These are phyloP conservation scores for Penicillium sp. DNA, from an alignment of 2,329 filamentous ascomycete species.

Conservation along the genomic window DNA sequence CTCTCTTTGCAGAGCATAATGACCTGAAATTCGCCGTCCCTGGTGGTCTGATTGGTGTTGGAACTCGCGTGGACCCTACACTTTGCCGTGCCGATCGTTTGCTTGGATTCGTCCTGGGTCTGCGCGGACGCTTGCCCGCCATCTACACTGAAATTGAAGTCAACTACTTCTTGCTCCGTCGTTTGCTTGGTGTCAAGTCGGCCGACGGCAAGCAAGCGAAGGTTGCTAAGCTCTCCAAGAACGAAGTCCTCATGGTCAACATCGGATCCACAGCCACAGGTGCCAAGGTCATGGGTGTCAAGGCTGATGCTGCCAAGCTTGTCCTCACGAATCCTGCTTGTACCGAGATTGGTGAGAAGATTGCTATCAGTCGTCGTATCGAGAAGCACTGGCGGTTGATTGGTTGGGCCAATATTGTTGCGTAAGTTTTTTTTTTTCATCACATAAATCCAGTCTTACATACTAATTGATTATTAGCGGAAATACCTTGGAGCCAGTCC, in stretches of 20 bases:
- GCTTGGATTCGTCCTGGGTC: constrained; percentile 93
- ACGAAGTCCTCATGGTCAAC: constrained; percentile 99
- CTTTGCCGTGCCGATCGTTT: constrained; percentile 98
- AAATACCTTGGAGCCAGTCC: constrained; percentile 45
- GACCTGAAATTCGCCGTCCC: constrained; percentile 98
- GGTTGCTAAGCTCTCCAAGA: constrained; percentile 96
- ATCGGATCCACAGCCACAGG: constrained; percentile 96
- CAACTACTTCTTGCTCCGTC: constrained; percentile 96
- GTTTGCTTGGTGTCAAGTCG: constrained; percentile 93
- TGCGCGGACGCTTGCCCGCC: constrained; percentile 87
- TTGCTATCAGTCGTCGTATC: constrained; percentile 90
- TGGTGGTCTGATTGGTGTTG: constrained; percentile 95
- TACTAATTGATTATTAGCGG: constrained; percentile 30
- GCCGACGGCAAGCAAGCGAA: constrained; percentile 99
- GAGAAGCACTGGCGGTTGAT: constrained; percentile 99
- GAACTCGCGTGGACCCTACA: constrained; percentile 94
- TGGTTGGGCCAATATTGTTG: constrained; percentile 78
- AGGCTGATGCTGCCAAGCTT: constrained; percentile 95
- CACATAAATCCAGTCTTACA: neutral
- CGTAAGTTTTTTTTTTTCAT: constrained; percentile 34
- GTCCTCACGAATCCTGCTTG: constrained; percentile 90
- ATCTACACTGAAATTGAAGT: constrained; percentile 99
- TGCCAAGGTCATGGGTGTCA: constrained; percentile 94
- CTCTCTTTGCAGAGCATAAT: constrained; percentile 96
- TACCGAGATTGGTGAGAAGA: constrained; percentile 97